A percentile compares a stretch with the other conserved stretches of the same genome.
phyloP scores from a whole-genome alignment of 495 filamentous ascomycete species.

The Lasiosphaeriaceae sp. region DNA sequence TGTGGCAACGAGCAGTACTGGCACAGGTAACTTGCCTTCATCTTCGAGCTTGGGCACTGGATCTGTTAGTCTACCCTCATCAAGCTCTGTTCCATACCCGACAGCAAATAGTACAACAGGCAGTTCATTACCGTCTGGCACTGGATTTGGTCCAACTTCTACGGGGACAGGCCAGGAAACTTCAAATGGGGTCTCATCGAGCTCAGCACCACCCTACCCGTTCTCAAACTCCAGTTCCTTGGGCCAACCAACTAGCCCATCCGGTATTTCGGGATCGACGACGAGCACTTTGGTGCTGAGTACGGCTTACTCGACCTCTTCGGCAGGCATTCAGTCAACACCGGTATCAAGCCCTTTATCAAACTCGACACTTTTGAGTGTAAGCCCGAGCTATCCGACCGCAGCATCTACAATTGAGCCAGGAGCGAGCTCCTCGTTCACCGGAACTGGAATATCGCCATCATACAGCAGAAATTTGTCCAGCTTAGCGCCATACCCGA shows the following conservation, averaged over 20 bases:
- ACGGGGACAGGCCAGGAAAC: conserved; percentile 1
- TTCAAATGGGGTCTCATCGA: conserved; percentile 3
- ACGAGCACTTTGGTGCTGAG: background rate
- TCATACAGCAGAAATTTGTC: background rate
- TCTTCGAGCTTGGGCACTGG: background rate
- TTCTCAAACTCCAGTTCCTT: conserved; percentile 20
- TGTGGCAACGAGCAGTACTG: conserved; percentile 1
- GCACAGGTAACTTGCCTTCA: background rate
- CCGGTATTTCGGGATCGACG: background rate
- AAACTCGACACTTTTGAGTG: background rate
- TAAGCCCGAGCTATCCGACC: background rate
- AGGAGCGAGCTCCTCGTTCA: background rate
- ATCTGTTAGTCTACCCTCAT: background rate
- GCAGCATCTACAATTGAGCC: background rate
- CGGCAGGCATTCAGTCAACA: background rate
- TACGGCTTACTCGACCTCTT: background rate
- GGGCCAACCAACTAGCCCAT: conserved; percentile 16
- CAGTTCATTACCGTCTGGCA: background rate
- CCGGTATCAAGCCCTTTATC: background rate
- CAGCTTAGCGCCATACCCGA: conserved; percentile 17
- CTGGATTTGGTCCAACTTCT: conserved; percentile 15
- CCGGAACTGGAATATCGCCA: background rate
- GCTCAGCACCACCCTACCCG: conserved; percentile 26
- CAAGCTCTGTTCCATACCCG: conserved; percentile 17
- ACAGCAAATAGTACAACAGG: conserved; percentile 17